Evolutionary conservation across 768 basidiomycete genomes (phyloP), one percentile per base, ranked within the genome.

Genomic region (Crassisporium funariophilum): DNA sequence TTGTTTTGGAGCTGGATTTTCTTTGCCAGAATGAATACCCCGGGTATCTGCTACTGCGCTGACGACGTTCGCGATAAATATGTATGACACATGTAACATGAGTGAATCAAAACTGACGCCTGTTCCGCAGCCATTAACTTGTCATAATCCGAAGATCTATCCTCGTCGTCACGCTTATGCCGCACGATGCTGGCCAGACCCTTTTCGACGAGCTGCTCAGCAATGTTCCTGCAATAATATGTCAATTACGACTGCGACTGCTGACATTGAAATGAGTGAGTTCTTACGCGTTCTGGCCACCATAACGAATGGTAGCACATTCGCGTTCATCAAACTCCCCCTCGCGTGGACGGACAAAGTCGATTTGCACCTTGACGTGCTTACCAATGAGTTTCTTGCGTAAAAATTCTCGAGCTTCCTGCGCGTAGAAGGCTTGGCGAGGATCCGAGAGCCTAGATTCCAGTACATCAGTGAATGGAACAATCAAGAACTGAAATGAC

Each of bases 81-180:
- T 44, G 35, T 19, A 17, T 16, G 9, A 27, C 24, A 12, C 22
- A 46, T 3, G 29, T 10, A 23, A 35, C 35, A 5, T 24, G 20
- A 25, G 34, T 35, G 6, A 17, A 33, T 35, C 19, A 19, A 41
- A 4, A 75, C 89, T 68, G 57, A 95, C 93, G 71, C 71, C 71
- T 95, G 92, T 65, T 99, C 95, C 6, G 94, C 97, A 21, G 86
- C 83, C 79, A 98, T 93, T 35, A 98, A 73, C 70, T 92, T 94
- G 71, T 99, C 97, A 54, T 93, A 92, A 61, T 98, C 95, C 5
- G 87, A 78, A n/a, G 95, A 95, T 37, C 95, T 82, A 57, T 95
- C 90, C 66, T 98, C 95, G 60, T 98, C 95, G 56, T 95, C 95
- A 16, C 91, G 83, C 60, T 85, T 88, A 68, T 99, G 95, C 36